Conservation (phyloP, 805 yeast genomes). For the Komagataella pseudopastoris region DNA sequence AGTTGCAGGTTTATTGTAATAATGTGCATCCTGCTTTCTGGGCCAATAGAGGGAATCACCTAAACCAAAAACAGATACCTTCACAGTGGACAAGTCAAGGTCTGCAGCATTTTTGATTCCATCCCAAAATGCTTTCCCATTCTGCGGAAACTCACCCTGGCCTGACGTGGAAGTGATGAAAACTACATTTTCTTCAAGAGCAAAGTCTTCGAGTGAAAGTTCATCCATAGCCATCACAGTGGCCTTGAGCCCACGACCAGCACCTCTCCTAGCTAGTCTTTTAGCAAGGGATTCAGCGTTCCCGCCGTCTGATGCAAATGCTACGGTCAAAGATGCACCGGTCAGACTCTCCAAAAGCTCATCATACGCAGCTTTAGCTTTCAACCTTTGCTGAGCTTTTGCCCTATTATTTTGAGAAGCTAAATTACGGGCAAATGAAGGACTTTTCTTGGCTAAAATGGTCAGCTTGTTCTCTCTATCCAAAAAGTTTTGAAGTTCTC, state of each 20-base stretch:
- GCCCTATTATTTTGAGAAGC: constrained; percentile 48
- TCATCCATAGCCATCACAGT: constrained; percentile 61
- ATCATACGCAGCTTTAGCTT: constrained; percentile 68
- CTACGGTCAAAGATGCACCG: constrained; percentile 83
- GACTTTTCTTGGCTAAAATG: constrained; percentile 54
- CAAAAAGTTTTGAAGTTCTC: constrained; percentile 64
- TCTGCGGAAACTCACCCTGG: constrained; percentile 79
- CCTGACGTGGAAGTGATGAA: constrained; percentile 69
- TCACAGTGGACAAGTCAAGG: constrained; percentile 45
- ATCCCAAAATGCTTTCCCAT: constrained; percentile 72
- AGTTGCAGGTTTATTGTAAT: constrained; percentile 81
- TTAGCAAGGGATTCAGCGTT: constrained; percentile 75
- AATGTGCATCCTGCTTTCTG: constrained; percentile 86
- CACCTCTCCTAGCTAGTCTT: constrained; percentile 64
- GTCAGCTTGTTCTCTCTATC: constrained; percentile 86
- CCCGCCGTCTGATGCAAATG: constrained; percentile 89
- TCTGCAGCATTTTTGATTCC: constrained; percentile 46
- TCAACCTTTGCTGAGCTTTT: constrained; percentile 42
- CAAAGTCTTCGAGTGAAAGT: constrained; percentile 56
- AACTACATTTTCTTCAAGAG: constrained; percentile 55
- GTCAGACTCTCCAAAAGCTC: constrained; percentile 73
- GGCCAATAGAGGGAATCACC: constrained; percentile 94
- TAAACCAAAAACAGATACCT: constrained; percentile 56
- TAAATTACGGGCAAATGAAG: constrained; percentile 66
- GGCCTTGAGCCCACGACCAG: constrained; percentile 65